phyloP scores from a whole-genome alignment of 441 rosid species.

The Aleurites moluccanus region DNA sequence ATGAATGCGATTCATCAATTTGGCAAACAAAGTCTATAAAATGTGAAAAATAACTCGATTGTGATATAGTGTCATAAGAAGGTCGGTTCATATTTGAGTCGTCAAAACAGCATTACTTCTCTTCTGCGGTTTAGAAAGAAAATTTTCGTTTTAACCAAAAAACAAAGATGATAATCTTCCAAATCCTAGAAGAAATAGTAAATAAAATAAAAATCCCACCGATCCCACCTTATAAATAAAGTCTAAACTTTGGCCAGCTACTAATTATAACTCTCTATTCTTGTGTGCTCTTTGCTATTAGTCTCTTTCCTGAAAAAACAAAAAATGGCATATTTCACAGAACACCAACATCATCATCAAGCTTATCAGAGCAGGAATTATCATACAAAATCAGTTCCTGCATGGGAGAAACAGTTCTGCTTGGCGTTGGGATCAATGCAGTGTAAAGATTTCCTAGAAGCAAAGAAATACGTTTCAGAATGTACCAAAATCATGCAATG shows the following conservation, averaged over 20 bases:
- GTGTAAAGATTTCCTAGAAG: not conserved
- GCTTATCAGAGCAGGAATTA: not conserved
- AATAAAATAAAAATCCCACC: too few relatives aligned
- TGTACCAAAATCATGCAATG: not conserved
- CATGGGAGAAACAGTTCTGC: slow-evolving; percentile 17
- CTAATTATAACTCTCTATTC: too few relatives aligned
- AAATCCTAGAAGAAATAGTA: not conserved
- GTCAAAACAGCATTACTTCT: not conserved
- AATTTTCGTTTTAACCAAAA: not conserved
- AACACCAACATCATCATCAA: not conserved
- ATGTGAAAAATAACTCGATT: too few relatives aligned
- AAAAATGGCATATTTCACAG: not conserved
- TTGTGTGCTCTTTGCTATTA: too few relatives aligned
- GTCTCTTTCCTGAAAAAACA: too few relatives aligned
- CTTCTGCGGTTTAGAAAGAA: not conserved
- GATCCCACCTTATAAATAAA: too few relatives aligned
- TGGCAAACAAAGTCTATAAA: too few relatives aligned
- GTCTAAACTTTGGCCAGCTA: too few relatives aligned
- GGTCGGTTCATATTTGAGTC: not conserved
- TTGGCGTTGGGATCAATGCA: not conserved
- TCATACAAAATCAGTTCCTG: not conserved
- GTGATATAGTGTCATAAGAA: too few relatives aligned
- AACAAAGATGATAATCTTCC: not conserved
- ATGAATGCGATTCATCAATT: too few relatives aligned
- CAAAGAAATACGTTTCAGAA: not conserved